Evolutionary conservation across 2,329 filamentous ascomycete species (phyloP), one percentile per base, ranked within the genome.

Genomic region (Arachnopeziza araneosa): DNA sequence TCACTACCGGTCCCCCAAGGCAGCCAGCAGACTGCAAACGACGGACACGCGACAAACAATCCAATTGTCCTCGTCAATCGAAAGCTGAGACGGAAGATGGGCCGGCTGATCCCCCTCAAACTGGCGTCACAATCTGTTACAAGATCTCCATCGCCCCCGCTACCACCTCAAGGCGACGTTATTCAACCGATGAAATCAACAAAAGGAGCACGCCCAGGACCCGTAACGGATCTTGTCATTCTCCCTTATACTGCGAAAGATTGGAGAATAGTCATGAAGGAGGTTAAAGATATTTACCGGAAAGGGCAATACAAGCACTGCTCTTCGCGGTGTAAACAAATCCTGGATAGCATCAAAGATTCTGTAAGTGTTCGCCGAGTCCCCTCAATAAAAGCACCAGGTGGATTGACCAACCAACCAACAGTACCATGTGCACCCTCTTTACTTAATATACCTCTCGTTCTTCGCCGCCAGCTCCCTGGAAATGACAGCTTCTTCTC

Each of bases 401-500:
- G 19, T 32, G 32, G 14, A 26, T 56, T 50, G 17, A 52, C 50
- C n/a, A 23, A 50, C 14, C 23, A 50, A 24, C 23, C 19, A 49
- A 49, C 17, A 48, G 17, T 17, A 26, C 23, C n/a, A 44, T 23
- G 32, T 23, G 14, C 68, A 71, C 32, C 67, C 70, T 32, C 56
- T 72, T 4, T 67, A 72, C 57, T 65, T 60, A 14, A 68, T 72
- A 14, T 72, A 69, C 51, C 55, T 73, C 9, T 66, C 61, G n/a
- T 73, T 72, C 57, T 72, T 68, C 56, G 66, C 67, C 19, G 71
- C 70, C 7, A 65, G 62, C 22, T 69, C 66, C 21, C 56, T 71
- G 21, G 69, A 73, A 58, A 62, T 68, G 36, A 66, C 61, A 17
- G 70, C 70, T 14, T 63, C 63, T 2, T 59, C 63, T 21, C 64